Conservation (phyloP, 2,329 filamentous ascomycete genomes). For the Beauveria caledonica region DNA sequence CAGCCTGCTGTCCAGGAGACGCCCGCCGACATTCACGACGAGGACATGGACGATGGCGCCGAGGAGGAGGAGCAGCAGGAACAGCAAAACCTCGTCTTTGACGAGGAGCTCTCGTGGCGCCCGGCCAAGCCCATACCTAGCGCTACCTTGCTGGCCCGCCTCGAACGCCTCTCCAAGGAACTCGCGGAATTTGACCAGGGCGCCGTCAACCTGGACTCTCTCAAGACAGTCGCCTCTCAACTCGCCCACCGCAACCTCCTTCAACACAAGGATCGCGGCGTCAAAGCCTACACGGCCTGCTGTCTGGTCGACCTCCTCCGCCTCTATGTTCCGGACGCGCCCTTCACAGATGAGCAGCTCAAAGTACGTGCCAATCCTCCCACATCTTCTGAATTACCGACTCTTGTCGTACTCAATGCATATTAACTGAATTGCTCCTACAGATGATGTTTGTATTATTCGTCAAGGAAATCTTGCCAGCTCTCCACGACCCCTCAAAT, state of each 20-base stretch:
- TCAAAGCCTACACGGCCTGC: slow-evolving; percentile 79
- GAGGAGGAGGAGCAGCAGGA: slow-evolving; percentile 20
- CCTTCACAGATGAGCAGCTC: slow-evolving; percentile 81
- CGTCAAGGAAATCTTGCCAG: slow-evolving; percentile 72
- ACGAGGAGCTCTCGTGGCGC: slow-evolving; percentile 82
- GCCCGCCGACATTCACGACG: slow-evolving; percentile 9
- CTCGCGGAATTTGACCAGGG: slow-evolving; percentile 82
- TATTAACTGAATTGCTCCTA: slow-evolving; percentile 16
- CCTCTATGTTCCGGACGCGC: slow-evolving; percentile 88
- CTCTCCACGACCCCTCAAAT: slow-evolving; percentile 76
- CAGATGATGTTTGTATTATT: slow-evolving; percentile 92
- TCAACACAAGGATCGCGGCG: slow-evolving; percentile 86
- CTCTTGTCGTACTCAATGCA: not conserved
- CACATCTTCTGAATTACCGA: not conserved
- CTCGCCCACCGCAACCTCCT: slow-evolving; percentile 75
- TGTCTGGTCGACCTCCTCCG: slow-evolving; percentile 91
- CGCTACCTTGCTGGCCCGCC: slow-evolving; percentile 69
- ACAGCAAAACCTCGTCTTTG: slow-evolving; percentile 57
- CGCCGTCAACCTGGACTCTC: slow-evolving; percentile 71
- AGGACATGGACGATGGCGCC: slow-evolving; percentile 17
- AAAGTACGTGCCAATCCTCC: slow-evolving; percentile 45
- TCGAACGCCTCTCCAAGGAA: slow-evolving; percentile 76
- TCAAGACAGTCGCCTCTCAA: slow-evolving; percentile 76
- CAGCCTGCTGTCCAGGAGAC: slow-evolving; percentile 16
- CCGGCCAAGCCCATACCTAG: slow-evolving; percentile 84